Base-by-base conservation (phyloP, 108 stramenopile species). In the Epithemia pelagica region DNA sequence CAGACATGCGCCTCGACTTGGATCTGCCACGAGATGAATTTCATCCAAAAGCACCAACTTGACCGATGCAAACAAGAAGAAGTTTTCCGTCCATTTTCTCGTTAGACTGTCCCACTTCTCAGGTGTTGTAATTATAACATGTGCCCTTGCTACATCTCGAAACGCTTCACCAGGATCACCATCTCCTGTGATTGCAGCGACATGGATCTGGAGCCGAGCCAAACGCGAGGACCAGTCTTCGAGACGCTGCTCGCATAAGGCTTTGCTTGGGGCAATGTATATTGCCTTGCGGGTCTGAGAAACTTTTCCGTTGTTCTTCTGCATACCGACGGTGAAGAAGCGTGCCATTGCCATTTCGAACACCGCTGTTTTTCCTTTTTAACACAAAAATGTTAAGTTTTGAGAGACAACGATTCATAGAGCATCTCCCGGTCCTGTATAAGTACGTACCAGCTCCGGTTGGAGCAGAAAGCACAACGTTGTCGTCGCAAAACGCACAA, bases 361-460 rank as follows among this genome's bases (percentile, higher is more conserved):
- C 57, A 96, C 65, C 0, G 68, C 79, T 0, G 98, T 98, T 75
- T 99, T 99, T 19, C n/a, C n/a, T n/a, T n/a, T n/a, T n/a, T n/a
- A n/a, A n/a, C n/a, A n/a, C n/a, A n/a, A n/a, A n/a, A n/a, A n/a
- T n/a, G n/a, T n/a, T n/a, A n/a, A n/a, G n/a, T n/a, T n/a, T n/a
- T n/a, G n/a, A n/a, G n/a, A n/a, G n/a, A n/a, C n/a, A n/a, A n/a
- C n/a, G n/a, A n/a, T n/a, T n/a, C n/a, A n/a, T n/a, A n/a, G n/a
- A n/a, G n/a, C n/a, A n/a, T n/a, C n/a, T n/a, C n/a, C n/a, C n/a
- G n/a, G n/a, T n/a, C n/a, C n/a, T n/a, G n/a, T n/a, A n/a, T n/a
- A n/a, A n/a, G n/a, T n/a, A n/a, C n/a, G n/a, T n/a, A n/a, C 99
- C 99, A 0, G 97, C 91, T 0, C 99, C 98, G 5, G 99, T 99